Base-by-base conservation (phyloP, 2,329 filamentous ascomycete species). In the Colletotrichum sp. region DNA sequence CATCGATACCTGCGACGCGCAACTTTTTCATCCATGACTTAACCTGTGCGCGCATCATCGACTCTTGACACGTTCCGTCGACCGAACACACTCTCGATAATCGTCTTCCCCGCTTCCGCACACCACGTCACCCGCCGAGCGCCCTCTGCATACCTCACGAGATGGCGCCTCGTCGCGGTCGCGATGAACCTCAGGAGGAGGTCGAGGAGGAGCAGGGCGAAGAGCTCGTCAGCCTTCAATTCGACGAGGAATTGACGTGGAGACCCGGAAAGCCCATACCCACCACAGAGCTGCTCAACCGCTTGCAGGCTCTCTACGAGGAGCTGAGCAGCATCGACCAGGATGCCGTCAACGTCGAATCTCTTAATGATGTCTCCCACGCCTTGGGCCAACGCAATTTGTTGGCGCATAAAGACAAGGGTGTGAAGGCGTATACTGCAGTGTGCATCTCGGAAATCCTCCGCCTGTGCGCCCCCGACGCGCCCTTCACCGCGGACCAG, bases 361-460 rank as follows among this genome's bases (percentile, higher is more conserved):
- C 95, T n/a, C 90, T 99, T 78, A 92, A 90, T 77, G 93, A 93
- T 67, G 95, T 98, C 77, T 95, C 96, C 68, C 94, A 96, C 82
- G 95, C 98, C 81, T 90, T 99, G 60, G 95, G 93, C 8, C 93
- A 93, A 78, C 92, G 93, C 77, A 95, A 97, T 81, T 89, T 99
- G 28, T 87, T 99, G 63, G 92, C 92, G 75, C 97, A 99, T 86
- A 98, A 98, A 87, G 97, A 99, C 84, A 94, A 93, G 79, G 97
- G 97, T 72, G 96, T 99, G 78, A 94, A 95, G 84, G 96, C 97
- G 30, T 98, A 94, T 88, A 92, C 95, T 36, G 93, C 96, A 59
- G 95, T 95, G 81, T 99, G 96, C 84, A 89, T 99, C 77, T 96
- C 98, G 71, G 97, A 99, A 84, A 94, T 99, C 79, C 91, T 99